Evolutionary conservation across 2,329 filamentous ascomycete species (phyloP), one percentile per base, ranked within the genome.

Genomic region (Grosmannia huntii): DNA sequence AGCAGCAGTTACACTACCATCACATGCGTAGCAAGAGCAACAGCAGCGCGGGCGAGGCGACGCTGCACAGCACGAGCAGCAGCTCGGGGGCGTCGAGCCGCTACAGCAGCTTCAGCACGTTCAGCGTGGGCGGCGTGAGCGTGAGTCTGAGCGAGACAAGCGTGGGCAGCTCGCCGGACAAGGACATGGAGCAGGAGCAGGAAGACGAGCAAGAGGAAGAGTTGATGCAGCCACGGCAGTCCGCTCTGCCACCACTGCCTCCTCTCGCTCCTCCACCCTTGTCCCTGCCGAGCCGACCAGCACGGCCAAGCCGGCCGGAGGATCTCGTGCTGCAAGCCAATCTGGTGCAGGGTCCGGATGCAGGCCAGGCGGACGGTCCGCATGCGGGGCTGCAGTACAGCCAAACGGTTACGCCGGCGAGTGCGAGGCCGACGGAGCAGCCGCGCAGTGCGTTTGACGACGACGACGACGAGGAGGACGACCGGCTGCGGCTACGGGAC

Each of bases 1-100:
- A 49, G 27, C 38, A 33, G 6, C 41, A 49, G 11, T 41, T 27
- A 5, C 28, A 49, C 23, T 25, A 57, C 16, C 51, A 50, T 16
- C 62, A 64, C 51, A 56, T 49, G 28, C 61, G 62, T 38, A 60
- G 28, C 55, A 56, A 60, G 61, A 64, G 62, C 56, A 62, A 23
- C 48, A 53, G 60, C 49, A 62, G 59, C 16, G 55, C 53, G 28
- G 53, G 56, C 55, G 62, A 60, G 49, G 59, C 57, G 31, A 58
- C 52, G 19, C n/a, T 48, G 57, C 49, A 50, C 25, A 57, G 56
- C 33, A 36, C 46, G 23, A 41, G 21, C 28, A 54, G 38, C 41
- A 50, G 55, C 36, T 57, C 55, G 19, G 55, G 53, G 11, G 55
- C 56, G 0, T 56, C 59, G 3, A 58, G 56, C 54, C 52, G 53